Base-by-base conservation (phyloP, 371 early-diverging fungal genomes). In the Apophysomyces elegans region DNA sequence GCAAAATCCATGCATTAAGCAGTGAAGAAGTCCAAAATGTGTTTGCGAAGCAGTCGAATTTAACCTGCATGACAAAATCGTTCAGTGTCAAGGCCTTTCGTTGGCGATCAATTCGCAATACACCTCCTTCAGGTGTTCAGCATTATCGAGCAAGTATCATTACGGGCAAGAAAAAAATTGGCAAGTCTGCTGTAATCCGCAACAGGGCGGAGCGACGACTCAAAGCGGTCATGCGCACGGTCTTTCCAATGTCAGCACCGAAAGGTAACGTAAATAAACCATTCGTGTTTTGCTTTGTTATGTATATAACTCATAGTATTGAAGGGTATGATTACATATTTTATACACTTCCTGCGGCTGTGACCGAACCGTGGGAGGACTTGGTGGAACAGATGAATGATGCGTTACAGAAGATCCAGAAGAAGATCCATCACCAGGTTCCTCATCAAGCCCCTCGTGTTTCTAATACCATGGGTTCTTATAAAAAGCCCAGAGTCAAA, bases 101-200 rank as follows among this genome's bases (percentile, higher is more conserved):
- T 7, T 50, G 54, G 54, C 16, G 32, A 50, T 50, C 50, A 21
- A n/a, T 9, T 8, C 54, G 35, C 6, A 21, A n/a, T 2, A 7
- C 54, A 50, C 54, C 21, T 21, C 54, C 54, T 18, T 1, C 54
- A 18, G 6, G 9, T 2, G 54, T 26, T 0, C 21, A 50, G 21
- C 21, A 5, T 18, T 50, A 50, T 32, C 58, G 65, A n/a, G 62
- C 62, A 8, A 54, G 59, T 5, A 45, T 71, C n/a, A 62, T 75
- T 21, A 60, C 71, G 9, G 69, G 72, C 0, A 75, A 75, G 56
- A 75, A 75, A 45, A 47, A 56, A 5, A 37, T 75, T 4, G 61
- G 75, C 26, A 75, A 75, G 54, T 62, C 62, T 26, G 75, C 75
- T 32, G 75, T 75, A 4, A 45, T 63, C 14, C 57, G 75, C 45